Evolutionary conservation across 176 grass and related monocot genomes (phyloP), one percentile per base, ranked within the genome.

Genomic region (Oryza nivara): DNA sequence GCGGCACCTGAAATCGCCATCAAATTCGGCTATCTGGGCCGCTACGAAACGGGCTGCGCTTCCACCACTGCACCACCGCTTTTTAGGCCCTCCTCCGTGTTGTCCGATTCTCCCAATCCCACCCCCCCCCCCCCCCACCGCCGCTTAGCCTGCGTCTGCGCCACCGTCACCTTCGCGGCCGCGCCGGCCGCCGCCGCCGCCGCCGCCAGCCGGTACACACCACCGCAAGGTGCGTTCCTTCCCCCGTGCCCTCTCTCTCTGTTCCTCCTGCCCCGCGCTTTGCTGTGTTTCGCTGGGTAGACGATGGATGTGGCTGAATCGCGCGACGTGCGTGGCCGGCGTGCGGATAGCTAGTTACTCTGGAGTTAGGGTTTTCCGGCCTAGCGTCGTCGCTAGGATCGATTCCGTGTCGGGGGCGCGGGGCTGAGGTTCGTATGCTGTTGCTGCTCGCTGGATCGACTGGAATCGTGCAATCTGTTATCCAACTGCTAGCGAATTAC

Each of bases 291-390:
- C 38, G 23, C 1, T 52, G 11, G 28, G n/a, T 28, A 41, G 30
- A 26, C 26, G 64, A 84, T 23, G 23, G 32, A 14, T 22, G 36
- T 38, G 5, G 7, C 4, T 1, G 34, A 43, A 84, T 84, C 73
- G 9, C 15, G 10, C 32, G 64, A 56, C 46, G 30, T 43, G 14
- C 9, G 13, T n/a, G 54, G 58, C 25, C 72, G 70, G 43, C 28
- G 19, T 67, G 32, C 47, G 52, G 17, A 20, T 58, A 74, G 36
- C 72, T 67, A 13, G 11, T 49, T 28, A 16, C 72, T 13, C 4
- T 19, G 54, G 41, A 16, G 67, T 68, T 76, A 75, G 73, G 58
- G 73, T 84, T 84, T 67, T 8, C 26, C 8, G 17, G 47, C 56
- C 41, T 65, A 36, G 70, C 12, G 19, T 49, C 32, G 47, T 43